phyloP scores from a whole-genome alignment of 257 asterid genomes.

The Solanum pennellii region DNA sequence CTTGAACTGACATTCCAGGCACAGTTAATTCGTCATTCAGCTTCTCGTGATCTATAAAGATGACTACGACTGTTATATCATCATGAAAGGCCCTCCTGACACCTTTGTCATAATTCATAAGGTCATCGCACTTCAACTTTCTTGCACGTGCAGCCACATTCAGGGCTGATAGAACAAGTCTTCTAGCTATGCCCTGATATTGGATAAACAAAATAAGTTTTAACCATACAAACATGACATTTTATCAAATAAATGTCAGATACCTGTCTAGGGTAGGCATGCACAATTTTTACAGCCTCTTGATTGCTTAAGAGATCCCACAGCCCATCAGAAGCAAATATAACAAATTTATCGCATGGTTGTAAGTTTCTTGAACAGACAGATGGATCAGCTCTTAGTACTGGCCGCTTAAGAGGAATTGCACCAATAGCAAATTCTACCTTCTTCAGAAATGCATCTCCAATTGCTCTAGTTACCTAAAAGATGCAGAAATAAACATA shows the following conservation, averaged over 20 bases:
- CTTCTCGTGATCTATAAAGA: conserved; percentile 48
- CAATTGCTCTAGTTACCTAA: conserved; percentile 81
- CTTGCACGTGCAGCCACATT: conserved; percentile 32
- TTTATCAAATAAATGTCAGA: not conserved
- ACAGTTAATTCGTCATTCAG: conserved; percentile 9
- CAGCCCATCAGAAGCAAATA: conserved; percentile 91
- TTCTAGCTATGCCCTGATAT: conserved; percentile 63
- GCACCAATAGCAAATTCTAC: conserved; percentile 54
- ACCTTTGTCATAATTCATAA: conserved; percentile 38
- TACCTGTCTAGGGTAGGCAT: conserved; percentile 60
- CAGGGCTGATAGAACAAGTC: conserved; percentile 46
- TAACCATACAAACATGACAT: not conserved
- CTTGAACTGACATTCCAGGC: conserved; percentile 42
- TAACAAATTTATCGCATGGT: conserved; percentile 50
- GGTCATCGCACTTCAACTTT: conserved; percentile 21
- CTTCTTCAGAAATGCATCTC: conserved; percentile 81
- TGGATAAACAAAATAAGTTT: not conserved
- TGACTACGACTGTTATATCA: conserved; percentile 66
- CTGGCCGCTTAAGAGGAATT: conserved; percentile 44
- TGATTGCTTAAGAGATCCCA: conserved; percentile 77
- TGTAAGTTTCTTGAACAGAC: conserved; percentile 25
- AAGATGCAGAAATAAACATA: not conserved
- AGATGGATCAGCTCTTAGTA: conserved; percentile 66
- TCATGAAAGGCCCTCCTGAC: conserved; percentile 50
- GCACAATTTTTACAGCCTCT: conserved; percentile 67